A percentile compares a stretch with the other conserved stretches of the same genome.
Evolutionary conservation across 306 rosid species (phyloP).

Genomic region (Cucumis melo): DNA sequence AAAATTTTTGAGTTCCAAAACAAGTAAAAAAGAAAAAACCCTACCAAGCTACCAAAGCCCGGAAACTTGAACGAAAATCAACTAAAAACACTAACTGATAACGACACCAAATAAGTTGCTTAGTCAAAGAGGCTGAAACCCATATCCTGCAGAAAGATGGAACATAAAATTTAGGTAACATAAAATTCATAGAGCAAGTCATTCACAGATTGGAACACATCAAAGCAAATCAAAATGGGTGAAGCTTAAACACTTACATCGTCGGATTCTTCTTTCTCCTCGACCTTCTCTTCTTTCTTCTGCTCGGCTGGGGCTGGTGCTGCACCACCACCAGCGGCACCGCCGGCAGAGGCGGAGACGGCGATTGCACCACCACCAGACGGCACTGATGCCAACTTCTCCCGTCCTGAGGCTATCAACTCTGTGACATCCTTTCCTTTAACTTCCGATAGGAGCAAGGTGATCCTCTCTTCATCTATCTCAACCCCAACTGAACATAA

Average conservation of each 20-base stretch:
- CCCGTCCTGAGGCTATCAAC: constrained; percentile 13
- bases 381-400: constrained; percentile 13
- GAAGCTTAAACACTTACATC: not conserved
- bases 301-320: constrained; percentile 5
- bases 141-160: constrained; percentile 7
- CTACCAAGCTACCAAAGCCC: not conserved
- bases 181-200: not conserved
- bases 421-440: constrained; percentile 13
- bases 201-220: not conserved
- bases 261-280: constrained; percentile 12
- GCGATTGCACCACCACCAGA: constrained; percentile 8
- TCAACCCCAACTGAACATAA: constrained; percentile 9
- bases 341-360: not conserved
- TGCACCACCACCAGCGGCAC: not conserved
- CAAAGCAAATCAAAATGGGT: not conserved
- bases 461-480: not conserved
- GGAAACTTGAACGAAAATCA: not conserved
- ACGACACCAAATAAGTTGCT: not conserved
- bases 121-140: constrained; percentile 14
- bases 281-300: constrained; percentile 15
- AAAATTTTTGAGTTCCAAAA: not conserved
- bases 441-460: not conserved
- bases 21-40: not conserved
- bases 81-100: constrained; percentile 3
- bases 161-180: not conserved